Evolutionary conservation across 352 stramenopile genomes (phyloP), one percentile per base, ranked within the genome.

Genomic region (Phytopythium ostracodes): DNA sequence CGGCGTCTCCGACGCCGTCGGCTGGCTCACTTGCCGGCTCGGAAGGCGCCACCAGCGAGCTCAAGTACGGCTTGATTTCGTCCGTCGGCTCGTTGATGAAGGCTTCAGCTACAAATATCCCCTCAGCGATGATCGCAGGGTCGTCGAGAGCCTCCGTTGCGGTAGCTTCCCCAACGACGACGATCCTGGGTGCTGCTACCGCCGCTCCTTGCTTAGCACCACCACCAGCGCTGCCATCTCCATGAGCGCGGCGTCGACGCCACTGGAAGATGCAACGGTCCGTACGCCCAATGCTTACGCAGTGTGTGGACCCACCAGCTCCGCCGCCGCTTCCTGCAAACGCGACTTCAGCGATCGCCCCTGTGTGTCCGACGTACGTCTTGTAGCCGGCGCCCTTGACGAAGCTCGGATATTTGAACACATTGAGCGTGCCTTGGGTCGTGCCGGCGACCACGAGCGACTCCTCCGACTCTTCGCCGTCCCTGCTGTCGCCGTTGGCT

Each of bases 221-320:
- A 25, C 36, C 11, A 25, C 14, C n/a, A 18, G 64, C 62, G 17
- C 63, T 66, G 12, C 72, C 67, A 17, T 58, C 54, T 20, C 44
- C 56, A 18, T n/a, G 46, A 3, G 65, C 71, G 4, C 79, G 73
- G 17, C 73, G 73, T 42, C 84, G 78, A 58, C 81, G 56, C 83
- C 83, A 92, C 59, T 92, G 83, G 27, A 92, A 56, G 25, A 92
- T 74, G 36, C 77, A 92, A 3, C 81, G 76, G 55, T 92, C 83
- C 1, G 57, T 61, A 35, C 57, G 52, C 1, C 80, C 83, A 35
- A 89, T 88, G 58, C 79, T 91, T 4, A 89, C 10, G 47, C 81
- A 91, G 25, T 86, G 63, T 0, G 68, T 63, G 17, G 51, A 20
- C 18, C 27, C 51, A 10, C 79, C 79, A 27, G 60, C 65, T 43